Evolutionary conservation across 257 asterid genomes (phyloP), one percentile per base, ranked within the genome.

Genomic region (Solanum medicagineum): DNA sequence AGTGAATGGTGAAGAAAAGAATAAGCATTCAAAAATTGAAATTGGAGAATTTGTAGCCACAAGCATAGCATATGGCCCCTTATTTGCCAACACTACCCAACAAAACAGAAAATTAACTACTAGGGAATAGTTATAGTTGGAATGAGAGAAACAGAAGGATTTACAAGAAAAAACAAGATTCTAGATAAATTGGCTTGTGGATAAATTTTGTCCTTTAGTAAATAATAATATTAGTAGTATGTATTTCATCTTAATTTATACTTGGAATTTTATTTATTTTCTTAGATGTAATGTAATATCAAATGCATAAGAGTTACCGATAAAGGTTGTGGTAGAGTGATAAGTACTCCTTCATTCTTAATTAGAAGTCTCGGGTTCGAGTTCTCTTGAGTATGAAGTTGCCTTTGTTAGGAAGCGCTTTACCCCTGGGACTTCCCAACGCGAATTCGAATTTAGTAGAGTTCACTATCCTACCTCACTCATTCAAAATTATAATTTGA

Each of bases 51-150:
- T 88, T 85, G 57, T 83, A 83, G 40, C 97, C 96, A 92, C 97
- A 92, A 85, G 36, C 40, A 57, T 16, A 84, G 86, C 84, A 7
- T 88, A 92, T 90, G 97, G 95, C 87, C 94, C 90, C 94, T 89
- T 87, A 83, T 75, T 62, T 42, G 95, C 96, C 96, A 92, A 87
- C 95, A 79, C 80, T 68, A 86, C 22, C 56, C 74, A 85, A 88
- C 90, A 86, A 85, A 56, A 85, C 47, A 80, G 71, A 86, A 75
- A 74, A 70, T 86, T 87, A 68, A 88, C 83, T 20, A 19, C 9
- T 32, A 56, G 53, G 77, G 49, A 8, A 45, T 20, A 8, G 84
- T 11, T 60, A n/a, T 42, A 19, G 54, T 29, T 49, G 59, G 45
- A 49, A 75, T 49, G 51, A 75, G 62, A 75, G 54, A 70, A 10